phyloP scores from a whole-genome alignment of 495 filamentous ascomycete genomes.

The Bombardia bombarda region DNA sequence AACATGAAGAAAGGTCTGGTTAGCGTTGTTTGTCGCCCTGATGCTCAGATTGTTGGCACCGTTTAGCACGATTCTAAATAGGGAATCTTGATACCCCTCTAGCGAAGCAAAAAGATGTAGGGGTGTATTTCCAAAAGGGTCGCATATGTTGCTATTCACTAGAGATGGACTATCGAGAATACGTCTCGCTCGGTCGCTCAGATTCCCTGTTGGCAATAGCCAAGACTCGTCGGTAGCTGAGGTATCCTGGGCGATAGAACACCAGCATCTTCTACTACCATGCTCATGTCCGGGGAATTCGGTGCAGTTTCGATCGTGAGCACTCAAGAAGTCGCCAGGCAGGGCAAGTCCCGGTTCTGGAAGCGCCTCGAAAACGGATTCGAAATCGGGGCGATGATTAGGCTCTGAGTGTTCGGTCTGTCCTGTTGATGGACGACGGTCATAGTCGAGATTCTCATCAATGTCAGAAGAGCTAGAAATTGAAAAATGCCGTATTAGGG shows the following conservation, averaged over 20 bases:
- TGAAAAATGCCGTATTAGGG: conserved; percentile 16
- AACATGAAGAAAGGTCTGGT: conserved; percentile 43
- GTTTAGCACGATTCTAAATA: conserved; percentile 20
- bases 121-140: conserved; percentile 36
- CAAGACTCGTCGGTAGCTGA: conserved; percentile 11
- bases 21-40: conserved; percentile 27
- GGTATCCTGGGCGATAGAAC: conserved; percentile 23
- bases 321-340: conserved; percentile 33
- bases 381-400: not conserved
- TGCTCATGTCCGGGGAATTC: conserved; percentile 26
- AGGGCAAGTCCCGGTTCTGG: conserved; percentile 20
- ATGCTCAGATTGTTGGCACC: conserved; percentile 5
- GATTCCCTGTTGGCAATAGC: conserved; percentile 14
- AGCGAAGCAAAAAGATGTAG: conserved; percentile 34
- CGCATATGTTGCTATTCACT: conserved; percentile 12
- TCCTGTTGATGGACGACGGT: conserved; percentile 1
- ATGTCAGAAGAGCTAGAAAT: conserved; percentile 14
- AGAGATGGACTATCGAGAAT: conserved; percentile 15
- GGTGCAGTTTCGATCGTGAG: conserved; percentile 15
- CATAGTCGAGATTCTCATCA: conserved; percentile 2
- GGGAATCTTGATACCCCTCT: conserved; percentile 17
- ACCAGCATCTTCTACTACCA: conserved; percentile 30
- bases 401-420: conserved; percentile 1
- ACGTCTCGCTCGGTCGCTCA: conserved; percentile 8
- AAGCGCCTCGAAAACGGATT: conserved; percentile 12